These are phyloP conservation scores for Pleomassaria siparia DNA, from an alignment of 2,329 filamentous ascomycete genomes.

Conservation along the genomic window DNA sequence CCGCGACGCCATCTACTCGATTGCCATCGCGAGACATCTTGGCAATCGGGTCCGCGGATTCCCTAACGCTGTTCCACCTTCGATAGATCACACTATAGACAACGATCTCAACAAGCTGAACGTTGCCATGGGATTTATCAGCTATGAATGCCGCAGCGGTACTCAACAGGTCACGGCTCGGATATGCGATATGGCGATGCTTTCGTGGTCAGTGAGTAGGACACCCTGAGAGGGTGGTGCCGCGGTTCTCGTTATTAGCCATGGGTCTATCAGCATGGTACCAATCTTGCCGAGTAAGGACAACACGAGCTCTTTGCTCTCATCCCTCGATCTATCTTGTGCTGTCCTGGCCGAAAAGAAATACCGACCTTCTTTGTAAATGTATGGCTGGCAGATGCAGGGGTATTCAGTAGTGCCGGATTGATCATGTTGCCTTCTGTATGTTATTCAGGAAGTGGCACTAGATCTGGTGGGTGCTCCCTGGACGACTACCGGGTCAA, in stretches of 20 bases:
- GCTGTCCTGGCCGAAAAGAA: too few relatives aligned
- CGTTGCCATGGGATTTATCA: conserved; percentile 53
- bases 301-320: too few relatives aligned
- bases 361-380: too few relatives aligned
- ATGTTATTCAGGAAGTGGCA: neutral
- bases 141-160: conserved; percentile 48
- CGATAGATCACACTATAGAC: conserved; percentile 32
- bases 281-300: too few relatives aligned
- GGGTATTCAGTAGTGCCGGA: too few relatives aligned
- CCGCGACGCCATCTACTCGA: conserved; percentile 85
- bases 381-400: too few relatives aligned
- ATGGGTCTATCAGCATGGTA: too few relatives aligned
- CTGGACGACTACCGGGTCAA: conserved; percentile 11
- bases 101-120: conserved; percentile 47
- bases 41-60: conserved; percentile 59
- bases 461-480: neutral
- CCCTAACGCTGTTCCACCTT: conserved; percentile 41
- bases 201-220: conserved; percentile 45
- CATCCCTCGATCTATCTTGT: too few relatives aligned
- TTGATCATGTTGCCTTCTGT: neutral
- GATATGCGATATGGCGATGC: conserved; percentile 52
- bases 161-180: conserved; percentile 52
- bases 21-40: conserved; percentile 76
- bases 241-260: neutral
- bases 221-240: conserved; percentile 10